phyloP scores from a whole-genome alignment of 2,329 filamentous ascomycete species.

The Xylariaceae sp. region DNA sequence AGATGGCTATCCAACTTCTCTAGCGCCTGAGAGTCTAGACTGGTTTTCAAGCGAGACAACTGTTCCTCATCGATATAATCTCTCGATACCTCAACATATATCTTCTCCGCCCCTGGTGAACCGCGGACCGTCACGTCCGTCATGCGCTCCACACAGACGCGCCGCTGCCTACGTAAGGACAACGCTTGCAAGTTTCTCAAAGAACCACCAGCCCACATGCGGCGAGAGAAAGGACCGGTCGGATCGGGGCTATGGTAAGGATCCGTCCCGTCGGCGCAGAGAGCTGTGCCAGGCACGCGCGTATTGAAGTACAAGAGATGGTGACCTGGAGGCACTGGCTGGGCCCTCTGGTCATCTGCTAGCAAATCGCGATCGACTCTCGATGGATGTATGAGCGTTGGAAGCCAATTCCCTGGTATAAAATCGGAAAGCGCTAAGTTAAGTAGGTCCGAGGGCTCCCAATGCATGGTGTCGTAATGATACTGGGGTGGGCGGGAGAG shows the following conservation, averaged over 20 bases:
- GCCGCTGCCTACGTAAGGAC: conserved; percentile 34
- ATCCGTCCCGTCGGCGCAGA: conserved; percentile 84
- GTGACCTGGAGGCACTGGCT: conserved; percentile 58
- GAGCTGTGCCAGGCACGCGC: conserved; percentile 52
- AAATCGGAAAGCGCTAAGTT: conserved; percentile 56
- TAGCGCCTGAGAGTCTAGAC: neutral
- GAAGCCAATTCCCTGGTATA: conserved; percentile 29
- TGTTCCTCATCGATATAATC: conserved; percentile 32
- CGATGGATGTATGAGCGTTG: neutral
- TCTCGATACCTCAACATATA: conserved; percentile 49
- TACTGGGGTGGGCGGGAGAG: conserved; percentile 18
- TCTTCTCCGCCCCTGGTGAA: conserved; percentile 31
- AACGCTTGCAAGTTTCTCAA: conserved; percentile 49
- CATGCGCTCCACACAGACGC: conserved; percentile 43
- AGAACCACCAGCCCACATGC: conserved; percentile 86
- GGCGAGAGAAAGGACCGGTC: conserved; percentile 57
- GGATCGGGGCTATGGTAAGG: conserved; percentile 68
- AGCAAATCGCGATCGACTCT: neutral
- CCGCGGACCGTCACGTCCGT: conserved; percentile 29
- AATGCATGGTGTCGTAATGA: conserved; percentile 37
- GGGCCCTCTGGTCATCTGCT: too few relatives aligned
- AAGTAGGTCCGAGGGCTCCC: conserved; percentile 63
- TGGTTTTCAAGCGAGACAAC: conserved; percentile 7
- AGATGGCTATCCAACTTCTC: conserved; percentile 26
- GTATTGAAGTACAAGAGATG: conserved; percentile 88